Percentiles rank a stretch among this genome's conserved stretches.
These are phyloP conservation scores for Isatis tinctoria DNA, from an alignment of 345 rosid genomes.

Conservation along the genomic window DNA sequence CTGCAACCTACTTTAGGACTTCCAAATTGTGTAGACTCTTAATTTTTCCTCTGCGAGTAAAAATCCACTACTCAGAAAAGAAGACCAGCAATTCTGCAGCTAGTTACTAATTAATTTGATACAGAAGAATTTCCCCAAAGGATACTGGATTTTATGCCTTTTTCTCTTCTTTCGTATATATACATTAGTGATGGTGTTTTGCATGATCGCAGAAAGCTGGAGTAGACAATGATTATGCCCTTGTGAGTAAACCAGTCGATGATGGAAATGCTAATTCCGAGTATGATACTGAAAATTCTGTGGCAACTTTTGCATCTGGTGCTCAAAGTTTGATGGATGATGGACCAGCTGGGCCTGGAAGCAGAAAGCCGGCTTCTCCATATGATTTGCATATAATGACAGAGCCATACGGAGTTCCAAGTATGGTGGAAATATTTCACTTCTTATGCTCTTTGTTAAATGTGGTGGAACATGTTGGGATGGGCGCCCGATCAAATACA, in stretches of 20 bases:
- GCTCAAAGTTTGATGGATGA: constrained; percentile 63
- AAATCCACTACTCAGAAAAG: background rate
- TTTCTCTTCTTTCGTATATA: background rate
- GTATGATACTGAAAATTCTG: constrained; percentile 56
- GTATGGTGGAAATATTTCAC: constrained; percentile 98
- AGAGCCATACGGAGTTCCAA: constrained; percentile 92
- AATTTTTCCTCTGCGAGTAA: constrained; percentile 3
- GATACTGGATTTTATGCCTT: background rate
- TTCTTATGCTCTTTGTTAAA: constrained; percentile 79
- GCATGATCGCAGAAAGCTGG: constrained; percentile 56
- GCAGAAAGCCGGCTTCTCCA: constrained; percentile 61
- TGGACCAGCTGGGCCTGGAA: constrained; percentile 46
- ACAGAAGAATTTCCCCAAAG: background rate
- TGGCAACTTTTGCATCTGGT: constrained; percentile 52
- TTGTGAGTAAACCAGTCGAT: constrained; percentile 64
- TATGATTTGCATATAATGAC: constrained; percentile 77
- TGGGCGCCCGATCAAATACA: constrained; percentile 73
- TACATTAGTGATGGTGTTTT: constrained; percentile 6
- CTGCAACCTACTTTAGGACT: constrained; percentile 2
- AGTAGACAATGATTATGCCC: constrained; percentile 66
- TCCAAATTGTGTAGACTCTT: background rate
- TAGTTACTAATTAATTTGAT: background rate
- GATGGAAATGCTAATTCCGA: constrained; percentile 70
- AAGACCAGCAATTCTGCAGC: background rate
- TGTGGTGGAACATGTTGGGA: constrained; percentile 71